Conservation (phyloP, 192 early-diverging fungal genomes). For the Umbelopsis sp. region DNA sequence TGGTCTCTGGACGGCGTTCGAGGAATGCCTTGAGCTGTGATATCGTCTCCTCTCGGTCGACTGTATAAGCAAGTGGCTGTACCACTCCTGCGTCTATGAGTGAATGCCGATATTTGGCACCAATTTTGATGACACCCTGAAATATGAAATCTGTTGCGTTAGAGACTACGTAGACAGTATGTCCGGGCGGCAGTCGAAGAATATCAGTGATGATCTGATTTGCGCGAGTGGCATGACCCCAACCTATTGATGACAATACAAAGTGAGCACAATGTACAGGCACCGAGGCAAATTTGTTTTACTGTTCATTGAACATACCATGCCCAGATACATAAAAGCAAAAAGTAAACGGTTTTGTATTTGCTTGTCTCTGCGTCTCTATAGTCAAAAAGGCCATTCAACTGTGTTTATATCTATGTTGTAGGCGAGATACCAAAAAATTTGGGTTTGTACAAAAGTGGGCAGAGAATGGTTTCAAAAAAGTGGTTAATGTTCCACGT, state of each 20-base stretch:
- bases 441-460: background rate
- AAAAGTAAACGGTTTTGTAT: constrained; percentile 45
- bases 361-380: constrained; percentile 12
- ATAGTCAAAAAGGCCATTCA: constrained; percentile 28
- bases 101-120: constrained; percentile 56
- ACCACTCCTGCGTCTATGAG: constrained; percentile 65
- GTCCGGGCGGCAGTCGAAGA: constrained; percentile 39
- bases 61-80: constrained; percentile 62
- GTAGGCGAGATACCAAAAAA: background rate
- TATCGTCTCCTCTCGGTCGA: constrained; percentile 60
- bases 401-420: constrained; percentile 8
- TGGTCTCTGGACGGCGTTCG: constrained; percentile 38
- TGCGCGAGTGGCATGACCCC: constrained; percentile 64
- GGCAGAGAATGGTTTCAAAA: background rate
- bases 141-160: constrained; percentile 63
- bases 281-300: too few species aligned
- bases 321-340: constrained; percentile 64
- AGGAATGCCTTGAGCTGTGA: constrained; percentile 51
- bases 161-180: constrained; percentile 56
- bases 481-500: constrained; percentile 12
- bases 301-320: constrained; percentile 40
- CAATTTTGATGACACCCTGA: constrained; percentile 50
- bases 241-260: constrained; percentile 42
- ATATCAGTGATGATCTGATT: constrained; percentile 59
- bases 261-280: background rate